These are phyloP conservation scores for Phytophthora pseudosyringae DNA, from an alignment of 352 stramenopile species.

Conservation along the genomic window DNA sequence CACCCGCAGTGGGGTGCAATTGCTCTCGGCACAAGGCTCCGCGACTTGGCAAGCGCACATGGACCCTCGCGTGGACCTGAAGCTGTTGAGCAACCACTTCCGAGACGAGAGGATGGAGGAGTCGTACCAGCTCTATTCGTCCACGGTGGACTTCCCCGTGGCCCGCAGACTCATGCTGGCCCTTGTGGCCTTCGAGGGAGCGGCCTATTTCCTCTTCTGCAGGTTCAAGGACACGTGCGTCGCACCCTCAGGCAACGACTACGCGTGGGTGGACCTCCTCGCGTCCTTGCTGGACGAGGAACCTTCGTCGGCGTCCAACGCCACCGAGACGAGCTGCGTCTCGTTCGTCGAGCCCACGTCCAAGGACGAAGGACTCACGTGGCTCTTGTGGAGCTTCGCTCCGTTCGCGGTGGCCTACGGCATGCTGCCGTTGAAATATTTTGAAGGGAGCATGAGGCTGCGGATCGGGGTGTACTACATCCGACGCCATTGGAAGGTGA, in stretches of 20 bases:
- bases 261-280: conserved; percentile 35
- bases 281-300: conserved; percentile 22
- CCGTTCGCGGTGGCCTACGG: conserved; percentile 67
- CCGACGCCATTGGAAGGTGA: conserved; percentile 75
- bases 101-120: conserved; percentile 72
- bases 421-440: conserved; percentile 70
- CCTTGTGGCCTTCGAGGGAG: conserved; percentile 61
- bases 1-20: conserved; percentile 31
- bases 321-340: conserved; percentile 36
- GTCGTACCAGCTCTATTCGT: conserved; percentile 84
- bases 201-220: conserved; percentile 61
- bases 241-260: conserved; percentile 37
- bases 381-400: conserved; percentile 66
- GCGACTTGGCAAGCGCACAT: conserved; percentile 56
- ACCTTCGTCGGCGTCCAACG: conserved; percentile 6
- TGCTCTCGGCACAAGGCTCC: conserved; percentile 49
- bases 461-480: conserved; percentile 80
- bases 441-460: conserved; percentile 70
- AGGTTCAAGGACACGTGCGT: conserved; percentile 51
- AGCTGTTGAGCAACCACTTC: conserved; percentile 73
- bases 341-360: conserved; percentile 34
- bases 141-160: conserved; percentile 68
- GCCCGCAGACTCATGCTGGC: conserved; percentile 66
- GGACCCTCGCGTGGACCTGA: conserved; percentile 60
- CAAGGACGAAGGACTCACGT: conserved; percentile 41